These are phyloP conservation scores for Peziza echinospora DNA, from an alignment of 495 filamentous ascomycete species.

Conservation along the genomic window DNA sequence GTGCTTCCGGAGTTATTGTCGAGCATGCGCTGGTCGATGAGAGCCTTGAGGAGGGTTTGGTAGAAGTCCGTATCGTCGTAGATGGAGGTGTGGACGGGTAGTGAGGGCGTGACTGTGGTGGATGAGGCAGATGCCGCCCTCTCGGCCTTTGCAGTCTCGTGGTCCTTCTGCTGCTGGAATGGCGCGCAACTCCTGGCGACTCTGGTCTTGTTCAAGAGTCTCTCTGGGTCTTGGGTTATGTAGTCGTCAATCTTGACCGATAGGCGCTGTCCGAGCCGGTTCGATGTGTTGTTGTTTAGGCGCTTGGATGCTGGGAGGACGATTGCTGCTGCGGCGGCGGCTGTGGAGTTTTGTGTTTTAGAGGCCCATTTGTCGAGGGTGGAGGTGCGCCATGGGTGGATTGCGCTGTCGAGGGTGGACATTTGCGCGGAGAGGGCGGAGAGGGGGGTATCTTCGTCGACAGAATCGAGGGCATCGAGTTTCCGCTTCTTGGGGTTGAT, in stretches of 20 bases:
- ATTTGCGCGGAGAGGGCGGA: slow-evolving; percentile 54
- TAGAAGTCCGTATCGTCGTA: slow-evolving; percentile 94
- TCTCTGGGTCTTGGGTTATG: slow-evolving; percentile 40
- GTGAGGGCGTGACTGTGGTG: not conserved
- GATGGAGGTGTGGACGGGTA: slow-evolving; percentile 21
- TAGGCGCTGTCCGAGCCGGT: slow-evolving; percentile 47
- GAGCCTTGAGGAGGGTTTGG: slow-evolving; percentile 69
- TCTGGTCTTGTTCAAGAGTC: slow-evolving; percentile 43
- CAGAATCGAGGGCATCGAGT: too few species aligned
- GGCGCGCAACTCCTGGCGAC: slow-evolving; percentile 54
- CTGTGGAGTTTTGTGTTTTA: slow-evolving; percentile 31
- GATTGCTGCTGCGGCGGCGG: slow-evolving; percentile 13
- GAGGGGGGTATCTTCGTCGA: slow-evolving; percentile 30
- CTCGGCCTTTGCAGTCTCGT: slow-evolving; percentile 25
- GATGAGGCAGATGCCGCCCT: too few species aligned
- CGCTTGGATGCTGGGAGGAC: slow-evolving; percentile 5
- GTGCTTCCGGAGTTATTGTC: slow-evolving; percentile 29
- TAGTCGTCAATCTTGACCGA: slow-evolving; percentile 54
- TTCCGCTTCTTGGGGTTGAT: slow-evolving; percentile 38
- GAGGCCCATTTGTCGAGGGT: slow-evolving; percentile 48
- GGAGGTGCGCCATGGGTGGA: slow-evolving; percentile 29
- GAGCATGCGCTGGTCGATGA: slow-evolving; percentile 63
- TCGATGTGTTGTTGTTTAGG: too few species aligned
- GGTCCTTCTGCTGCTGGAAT: slow-evolving; percentile 32
- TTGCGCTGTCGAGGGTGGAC: slow-evolving; percentile 36